These are phyloP conservation scores for Globisporangium parvum DNA, from an alignment of 352 stramenopile genomes.

Conservation along the genomic window DNA sequence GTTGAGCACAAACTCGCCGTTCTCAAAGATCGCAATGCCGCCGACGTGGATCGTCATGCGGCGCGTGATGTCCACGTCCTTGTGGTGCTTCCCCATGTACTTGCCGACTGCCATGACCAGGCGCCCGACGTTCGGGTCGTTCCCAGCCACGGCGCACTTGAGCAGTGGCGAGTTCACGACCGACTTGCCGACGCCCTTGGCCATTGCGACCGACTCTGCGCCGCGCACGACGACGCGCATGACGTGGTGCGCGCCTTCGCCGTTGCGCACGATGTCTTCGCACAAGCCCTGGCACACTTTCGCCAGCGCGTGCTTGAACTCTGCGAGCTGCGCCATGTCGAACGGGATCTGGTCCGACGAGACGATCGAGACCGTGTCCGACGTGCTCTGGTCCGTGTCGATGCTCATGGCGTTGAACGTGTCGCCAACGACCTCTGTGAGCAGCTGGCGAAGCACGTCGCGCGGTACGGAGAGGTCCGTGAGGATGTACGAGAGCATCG, in stretches of 20 bases:
- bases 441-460: conserved; percentile 68
- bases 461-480: conserved; percentile 83
- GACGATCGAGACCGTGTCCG: conserved; percentile 95
- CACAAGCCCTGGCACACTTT: conserved; percentile 92
- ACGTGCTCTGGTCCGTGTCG: conserved; percentile 98
- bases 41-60: conserved; percentile 87
- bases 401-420: conserved; percentile 95
- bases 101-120: conserved; percentile 95
- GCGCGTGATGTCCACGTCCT: conserved; percentile 68
- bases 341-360: conserved; percentile 92
- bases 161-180: conserved; percentile 95
- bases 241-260: conserved; percentile 97
- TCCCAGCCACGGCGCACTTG: conserved; percentile 97
- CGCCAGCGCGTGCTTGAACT: conserved; percentile 90
- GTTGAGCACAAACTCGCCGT: conserved; percentile 92
- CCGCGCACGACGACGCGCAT: conserved; percentile 92
- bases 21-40: conserved; percentile 91
- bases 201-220: conserved; percentile 68
- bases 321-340: conserved; percentile 62
- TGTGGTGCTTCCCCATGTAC: conserved; percentile 94
- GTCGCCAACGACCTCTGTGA: conserved; percentile 76
- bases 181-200: conserved; percentile 88
- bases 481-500: conserved; percentile 87
- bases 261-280: conserved; percentile 98
- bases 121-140: conserved; percentile 97